Evolutionary conservation across 2,329 filamentous ascomycete genomes (phyloP).

Genomic region (Elsinoe australis): DNA sequence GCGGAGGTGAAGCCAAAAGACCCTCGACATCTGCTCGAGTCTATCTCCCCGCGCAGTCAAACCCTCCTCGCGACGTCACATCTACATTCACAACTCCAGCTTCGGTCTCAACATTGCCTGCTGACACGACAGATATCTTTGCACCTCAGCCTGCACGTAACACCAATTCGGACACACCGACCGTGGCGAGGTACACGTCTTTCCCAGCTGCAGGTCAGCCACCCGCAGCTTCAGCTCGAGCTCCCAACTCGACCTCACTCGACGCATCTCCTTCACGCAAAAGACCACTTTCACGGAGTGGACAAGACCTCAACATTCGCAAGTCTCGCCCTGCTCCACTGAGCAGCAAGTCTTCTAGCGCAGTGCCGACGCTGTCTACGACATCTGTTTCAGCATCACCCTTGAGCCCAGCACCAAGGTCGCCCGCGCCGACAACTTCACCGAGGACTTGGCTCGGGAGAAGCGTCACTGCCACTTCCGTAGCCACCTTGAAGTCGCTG

Average conservation of each 20-base stretch:
- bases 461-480: slow-evolving; percentile 28
- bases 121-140: slow-evolving; percentile 3
- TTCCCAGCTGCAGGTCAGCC: slow-evolving; percentile 12
- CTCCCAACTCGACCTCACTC: slow-evolving; percentile 1
- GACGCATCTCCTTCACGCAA: slow-evolving; percentile 12
- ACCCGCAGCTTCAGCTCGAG: slow-evolving; percentile 4
- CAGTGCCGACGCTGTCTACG: slow-evolving; percentile 39
- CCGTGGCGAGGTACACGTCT: slow-evolving; percentile 14
- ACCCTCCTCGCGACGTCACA: background rate
- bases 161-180: slow-evolving; percentile 1
- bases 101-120: background rate
- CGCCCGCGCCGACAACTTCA: slow-evolving; percentile 17
- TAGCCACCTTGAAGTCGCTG: slow-evolving; percentile 23
- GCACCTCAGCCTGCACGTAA: background rate
- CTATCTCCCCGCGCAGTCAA: background rate
- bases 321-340: slow-evolving; percentile 23
- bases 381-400: slow-evolving; percentile 19
- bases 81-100: background rate
- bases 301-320: slow-evolving; percentile 15
- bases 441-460: slow-evolving; percentile 24
- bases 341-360: slow-evolving; percentile 36
- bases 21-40: background rate
- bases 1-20: background rate
- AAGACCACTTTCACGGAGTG: slow-evolving; percentile 14
- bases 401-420: slow-evolving; percentile 8